Percentiles rank a stretch among this genome's conserved stretches.
Conservation (phyloP, 345 rosid genomes). For the Gossypium bickii region DNA sequence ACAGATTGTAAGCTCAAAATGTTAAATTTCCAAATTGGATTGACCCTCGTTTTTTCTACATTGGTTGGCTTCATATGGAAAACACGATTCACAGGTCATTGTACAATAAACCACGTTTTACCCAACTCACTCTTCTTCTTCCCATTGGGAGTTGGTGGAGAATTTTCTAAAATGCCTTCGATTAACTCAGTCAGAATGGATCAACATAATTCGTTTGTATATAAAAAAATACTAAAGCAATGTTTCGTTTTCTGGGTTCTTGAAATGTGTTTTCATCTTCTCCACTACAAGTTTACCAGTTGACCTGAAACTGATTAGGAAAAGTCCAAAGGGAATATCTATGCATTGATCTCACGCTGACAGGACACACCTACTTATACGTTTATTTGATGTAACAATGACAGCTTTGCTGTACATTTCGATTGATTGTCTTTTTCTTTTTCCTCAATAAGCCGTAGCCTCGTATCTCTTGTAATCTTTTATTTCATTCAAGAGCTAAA, state of each 20-base stretch:
- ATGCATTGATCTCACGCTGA: background rate
- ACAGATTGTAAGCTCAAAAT: background rate
- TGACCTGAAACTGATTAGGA: background rate
- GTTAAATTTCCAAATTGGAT: background rate
- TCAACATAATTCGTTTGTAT: no score
- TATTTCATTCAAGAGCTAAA: no score
- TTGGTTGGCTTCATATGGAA: background rate
- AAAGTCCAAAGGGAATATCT: background rate
- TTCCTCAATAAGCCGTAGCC: no score
- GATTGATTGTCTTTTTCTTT: background rate
- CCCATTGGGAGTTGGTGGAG: background rate
- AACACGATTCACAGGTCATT: background rate
- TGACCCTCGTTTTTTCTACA: background rate
- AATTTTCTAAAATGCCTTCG: no score
- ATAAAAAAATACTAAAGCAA: no score
- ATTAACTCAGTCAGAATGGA: no score
- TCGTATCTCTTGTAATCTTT: no score
- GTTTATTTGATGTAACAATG: slow-evolving; percentile 11
- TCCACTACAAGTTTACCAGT: background rate
- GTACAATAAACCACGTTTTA: slow-evolving; percentile 20
- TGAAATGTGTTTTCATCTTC: background rate
- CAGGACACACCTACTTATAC: background rate
- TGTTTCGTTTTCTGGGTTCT: background rate
- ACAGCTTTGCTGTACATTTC: background rate
- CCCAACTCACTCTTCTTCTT: slow-evolving; percentile 16